phyloP scores from a whole-genome alignment of 2,329 filamentous ascomycete genomes.

The Amauroascus niger region DNA sequence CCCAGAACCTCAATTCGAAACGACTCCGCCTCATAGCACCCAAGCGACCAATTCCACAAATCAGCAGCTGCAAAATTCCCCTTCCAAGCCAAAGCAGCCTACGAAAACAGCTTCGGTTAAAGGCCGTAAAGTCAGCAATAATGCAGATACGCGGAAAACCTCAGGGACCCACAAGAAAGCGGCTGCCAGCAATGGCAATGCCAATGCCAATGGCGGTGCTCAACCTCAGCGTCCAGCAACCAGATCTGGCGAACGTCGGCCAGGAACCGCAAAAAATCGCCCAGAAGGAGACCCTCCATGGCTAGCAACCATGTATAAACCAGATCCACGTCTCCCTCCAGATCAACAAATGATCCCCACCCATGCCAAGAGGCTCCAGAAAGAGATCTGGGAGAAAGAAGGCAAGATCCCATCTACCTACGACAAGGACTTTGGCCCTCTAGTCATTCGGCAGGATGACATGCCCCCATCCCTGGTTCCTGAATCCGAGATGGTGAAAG shows the following conservation, averaged over 20 bases:
- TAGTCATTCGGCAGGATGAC: constrained; percentile 45
- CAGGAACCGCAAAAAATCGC: constrained; percentile 50
- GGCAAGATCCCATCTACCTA: constrained; percentile 77
- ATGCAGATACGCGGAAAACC: constrained; percentile 33
- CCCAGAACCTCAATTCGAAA: constrained; percentile 24
- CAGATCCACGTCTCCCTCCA: constrained; percentile 83
- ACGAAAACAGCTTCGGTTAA: constrained; percentile 25
- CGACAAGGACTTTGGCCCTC: constrained; percentile 74
- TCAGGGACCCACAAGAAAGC: constrained; percentile 29
- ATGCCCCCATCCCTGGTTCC: constrained; percentile 19
- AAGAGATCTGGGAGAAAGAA: constrained; percentile 91
- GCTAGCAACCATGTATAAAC: constrained; percentile 90
- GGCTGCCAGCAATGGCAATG: constrained; percentile 27
- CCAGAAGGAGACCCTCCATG: constrained; percentile 94
- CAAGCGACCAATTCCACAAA: constrained; percentile 16
- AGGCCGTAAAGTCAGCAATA: constrained; percentile 33
- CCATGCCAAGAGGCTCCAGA: constrained; percentile 78
- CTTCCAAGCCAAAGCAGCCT: constrained; percentile 19
- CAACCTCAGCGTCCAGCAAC: constrained; percentile 51
- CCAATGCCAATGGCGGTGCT: constrained; percentile 28
- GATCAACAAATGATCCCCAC: constrained; percentile 94
- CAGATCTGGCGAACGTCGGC: constrained; percentile 48
- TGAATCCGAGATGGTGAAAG: constrained; percentile 13
- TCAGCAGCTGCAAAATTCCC: constrained; percentile 15
- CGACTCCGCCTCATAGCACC: constrained; percentile 15